Evolutionary conservation across 192 early-diverging fungal species (phyloP), one percentile per base, ranked within the genome.

Genomic region (Pecoramyces ruminantium): DNA sequence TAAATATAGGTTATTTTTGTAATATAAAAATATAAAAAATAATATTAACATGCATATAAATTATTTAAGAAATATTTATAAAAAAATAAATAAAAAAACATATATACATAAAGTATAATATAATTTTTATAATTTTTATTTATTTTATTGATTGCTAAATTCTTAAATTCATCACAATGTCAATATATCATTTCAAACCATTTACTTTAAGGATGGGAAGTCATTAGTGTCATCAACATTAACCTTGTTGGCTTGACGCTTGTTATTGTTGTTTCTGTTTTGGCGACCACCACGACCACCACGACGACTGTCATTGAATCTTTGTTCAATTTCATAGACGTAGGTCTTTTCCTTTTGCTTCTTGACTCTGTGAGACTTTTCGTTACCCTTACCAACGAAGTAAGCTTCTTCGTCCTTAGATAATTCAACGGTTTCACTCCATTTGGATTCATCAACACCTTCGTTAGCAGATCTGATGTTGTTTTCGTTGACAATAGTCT

Each of bases 401-500:
- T 92, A 92, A 81, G 92, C 94, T 30, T 89, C 93, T 79, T 92
- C 91, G 29, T 94, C 93, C 84, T 93, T 92, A 78, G 89, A 83
- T 80, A 97, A 86, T 30, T 90, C 86, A 83, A 92, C 91, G 79
- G 89, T 85, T 81, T 88, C 88, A 92, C 95, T 95, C 90, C 94
- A 94, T 86, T 95, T 89, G 81, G 86, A 84, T 77, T 94, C 90
- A 82, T 96, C 95, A 30, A 90, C 89, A 78, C 92, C 95, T 84
- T 96, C 94, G 87, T 97, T 97, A 84, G 96, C 90, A 85, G 93
- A 90, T 83, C 97, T 92, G 42, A 90, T 85, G 29, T 87, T 83
- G 16, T 89, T 90, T 77, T 89, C 88, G 79, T 88, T 83, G 39
- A 91, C 87, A 79, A 91, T 86, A 29, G 89, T 78, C 78, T 85